Evolutionary conservation across 371 early-diverging fungal genomes (phyloP).

Genomic region (Parasitella parasitica): DNA sequence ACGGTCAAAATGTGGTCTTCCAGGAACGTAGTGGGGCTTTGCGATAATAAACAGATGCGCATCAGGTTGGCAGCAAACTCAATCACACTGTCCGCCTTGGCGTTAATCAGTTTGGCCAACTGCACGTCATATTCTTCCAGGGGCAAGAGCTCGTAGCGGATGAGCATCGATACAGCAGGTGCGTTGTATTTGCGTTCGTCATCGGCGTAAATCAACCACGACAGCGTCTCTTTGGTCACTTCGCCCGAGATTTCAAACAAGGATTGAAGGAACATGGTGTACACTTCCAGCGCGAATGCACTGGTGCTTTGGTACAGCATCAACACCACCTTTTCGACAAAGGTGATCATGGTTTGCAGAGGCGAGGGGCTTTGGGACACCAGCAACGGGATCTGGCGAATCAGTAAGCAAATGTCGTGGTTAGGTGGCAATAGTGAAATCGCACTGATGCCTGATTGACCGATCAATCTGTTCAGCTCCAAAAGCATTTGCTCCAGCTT

Average conservation of each 20-base stretch:
- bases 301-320: constrained; percentile 76
- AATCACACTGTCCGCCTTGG: constrained; percentile 63
- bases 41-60: constrained; percentile 65
- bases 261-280: constrained; percentile 75
- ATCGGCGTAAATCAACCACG: constrained; percentile 90
- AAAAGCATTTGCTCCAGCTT: constrained; percentile 63
- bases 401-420: constrained; percentile 73
- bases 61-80: constrained; percentile 78
- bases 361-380: constrained; percentile 63
- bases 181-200: constrained; percentile 93
- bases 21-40: constrained; percentile 51
- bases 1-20: constrained; percentile 77
- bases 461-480: constrained; percentile 75
- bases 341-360: constrained; percentile 71
- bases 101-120: constrained; percentile 79
- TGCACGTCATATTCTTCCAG: constrained; percentile 84
- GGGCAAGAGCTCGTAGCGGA: constrained; percentile 75
- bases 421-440: constrained; percentile 72
- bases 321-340: constrained; percentile 84
- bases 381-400: constrained; percentile 71
- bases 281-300: constrained; percentile 76
- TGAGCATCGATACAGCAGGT: constrained; percentile 71
- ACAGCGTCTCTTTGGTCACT: constrained; percentile 79
- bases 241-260: constrained; percentile 78
- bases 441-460: constrained; percentile 48